A percentile compares a stretch with the other conserved stretches of the same genome.
These are phyloP conservation scores for Hymenoscyphus fraxineus DNA, from an alignment of 2,329 filamentous ascomycete genomes.

Conservation along the genomic window DNA sequence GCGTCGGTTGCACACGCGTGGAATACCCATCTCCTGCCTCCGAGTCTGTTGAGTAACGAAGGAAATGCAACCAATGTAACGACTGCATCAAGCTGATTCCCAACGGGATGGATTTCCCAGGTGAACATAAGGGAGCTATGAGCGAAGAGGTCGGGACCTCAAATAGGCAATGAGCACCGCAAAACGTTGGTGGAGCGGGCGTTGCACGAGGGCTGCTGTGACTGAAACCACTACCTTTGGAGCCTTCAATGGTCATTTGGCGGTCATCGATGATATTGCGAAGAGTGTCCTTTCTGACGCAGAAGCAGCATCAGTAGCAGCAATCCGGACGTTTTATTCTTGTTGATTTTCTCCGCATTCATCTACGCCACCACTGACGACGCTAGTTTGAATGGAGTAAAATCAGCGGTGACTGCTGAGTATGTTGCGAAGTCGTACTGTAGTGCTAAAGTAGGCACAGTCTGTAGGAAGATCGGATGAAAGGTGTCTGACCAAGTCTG, in stretches of 20 bases:
- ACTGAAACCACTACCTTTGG: background rate
- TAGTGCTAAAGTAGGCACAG: background rate
- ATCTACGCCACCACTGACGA: background rate
- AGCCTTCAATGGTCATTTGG: background rate
- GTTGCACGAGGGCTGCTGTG: background rate
- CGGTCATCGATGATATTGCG: background rate
- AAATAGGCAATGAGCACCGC: background rate
- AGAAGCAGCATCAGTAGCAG: background rate
- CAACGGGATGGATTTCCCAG: background rate
- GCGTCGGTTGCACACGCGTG: constrained; percentile 1
- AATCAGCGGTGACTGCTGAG: background rate
- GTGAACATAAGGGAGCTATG: background rate
- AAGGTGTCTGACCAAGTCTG: background rate
- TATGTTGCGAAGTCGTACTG: background rate
- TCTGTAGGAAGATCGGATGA: background rate
- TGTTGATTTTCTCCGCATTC: background rate
- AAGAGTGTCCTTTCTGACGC: background rate
- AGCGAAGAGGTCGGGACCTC: background rate
- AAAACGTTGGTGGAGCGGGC: background rate
- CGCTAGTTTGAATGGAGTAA: background rate
- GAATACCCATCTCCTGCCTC: background rate
- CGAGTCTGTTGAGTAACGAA: background rate
- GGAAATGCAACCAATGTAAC: background rate
- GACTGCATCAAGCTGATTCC: background rate
- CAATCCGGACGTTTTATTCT: background rate